Evolutionary conservation across 805 yeast species (phyloP), one percentile per base, ranked within the genome.

Genomic region (Jamesozyma gamospora): DNA sequence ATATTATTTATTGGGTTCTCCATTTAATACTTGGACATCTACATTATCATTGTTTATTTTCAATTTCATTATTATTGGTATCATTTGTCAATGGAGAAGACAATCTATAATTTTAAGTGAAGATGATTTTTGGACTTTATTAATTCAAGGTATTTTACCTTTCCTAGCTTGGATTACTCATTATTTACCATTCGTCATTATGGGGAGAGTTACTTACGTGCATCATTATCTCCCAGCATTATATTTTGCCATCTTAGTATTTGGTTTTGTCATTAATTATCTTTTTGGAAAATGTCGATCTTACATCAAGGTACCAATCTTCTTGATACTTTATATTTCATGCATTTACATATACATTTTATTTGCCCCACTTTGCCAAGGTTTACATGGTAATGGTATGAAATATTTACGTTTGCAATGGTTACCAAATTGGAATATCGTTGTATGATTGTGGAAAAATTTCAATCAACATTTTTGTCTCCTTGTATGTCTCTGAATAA

Each of bases 201-300:
- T 90, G 98, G 87, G 94, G 11, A 82, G 98, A 69, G 96, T 92
- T 41, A 87, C 95, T 2, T 90, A 92, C 60, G 92, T 90, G 27
- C 98, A 90, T 64, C 98, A 90, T 62, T 90, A 90, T 63, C 75
- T 87, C 49, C 98, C 98, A 12, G 95, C 97, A 1, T 71, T 88
- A 47, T 90, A 83, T 65, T 90, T 90, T 67, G 97, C 97, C 37
- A 80, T 87, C 68, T 66, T 88, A 47, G 79, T 85, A 13, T 58
- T 65, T 53, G 66, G 63, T 19, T 55, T 55, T 51, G 43, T 54
- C 27, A 41, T 63, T 30, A 63, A 58, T 37, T 32, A 55, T 41
- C 32, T 35, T 19, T 36, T 60, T 16, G 47, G 54, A 26, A 36
- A 53, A 40, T 41, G 51, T 38, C 46, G 41, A 13, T 33, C 47